phyloP scores from a whole-genome alignment of 768 basidiomycete species.

The Mrakia frigida region DNA sequence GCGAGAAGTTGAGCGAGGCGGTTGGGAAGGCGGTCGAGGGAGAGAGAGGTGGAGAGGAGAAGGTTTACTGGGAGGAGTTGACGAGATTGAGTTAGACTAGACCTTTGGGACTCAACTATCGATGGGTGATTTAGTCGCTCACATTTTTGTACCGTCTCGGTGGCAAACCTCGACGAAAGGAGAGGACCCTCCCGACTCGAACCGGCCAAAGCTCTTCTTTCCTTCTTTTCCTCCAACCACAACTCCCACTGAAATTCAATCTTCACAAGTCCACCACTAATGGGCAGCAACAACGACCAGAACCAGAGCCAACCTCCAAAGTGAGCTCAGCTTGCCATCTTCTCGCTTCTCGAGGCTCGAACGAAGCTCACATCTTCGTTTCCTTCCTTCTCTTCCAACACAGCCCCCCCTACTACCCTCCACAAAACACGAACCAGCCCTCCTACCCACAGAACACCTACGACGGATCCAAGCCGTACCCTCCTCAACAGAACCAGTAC shows the following conservation, averaged over 20 bases:
- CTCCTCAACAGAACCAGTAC: background rate
- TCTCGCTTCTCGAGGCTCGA: background rate
- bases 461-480: background rate
- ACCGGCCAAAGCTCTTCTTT: background rate
- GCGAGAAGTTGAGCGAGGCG: constrained; percentile 1
- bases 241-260: background rate
- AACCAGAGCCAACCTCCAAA: background rate
- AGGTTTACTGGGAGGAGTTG: constrained; percentile 9
- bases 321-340: background rate
- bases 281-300: background rate
- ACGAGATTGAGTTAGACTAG: background rate
- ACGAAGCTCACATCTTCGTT: background rate
- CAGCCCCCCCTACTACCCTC: constrained; percentile 9
- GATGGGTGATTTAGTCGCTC: background rate
- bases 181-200: background rate
- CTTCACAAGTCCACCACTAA: background rate
- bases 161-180: background rate
- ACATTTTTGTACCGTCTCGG: background rate
- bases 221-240: background rate
- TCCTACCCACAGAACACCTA: background rate
- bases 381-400: background rate
- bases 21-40: background rate
- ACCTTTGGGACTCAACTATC: background rate
- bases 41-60: constrained; percentile 8
- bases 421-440: background rate